Base-by-base conservation (phyloP, 148 eudicot genomes). In the Rhododendron ferrugineum region DNA sequence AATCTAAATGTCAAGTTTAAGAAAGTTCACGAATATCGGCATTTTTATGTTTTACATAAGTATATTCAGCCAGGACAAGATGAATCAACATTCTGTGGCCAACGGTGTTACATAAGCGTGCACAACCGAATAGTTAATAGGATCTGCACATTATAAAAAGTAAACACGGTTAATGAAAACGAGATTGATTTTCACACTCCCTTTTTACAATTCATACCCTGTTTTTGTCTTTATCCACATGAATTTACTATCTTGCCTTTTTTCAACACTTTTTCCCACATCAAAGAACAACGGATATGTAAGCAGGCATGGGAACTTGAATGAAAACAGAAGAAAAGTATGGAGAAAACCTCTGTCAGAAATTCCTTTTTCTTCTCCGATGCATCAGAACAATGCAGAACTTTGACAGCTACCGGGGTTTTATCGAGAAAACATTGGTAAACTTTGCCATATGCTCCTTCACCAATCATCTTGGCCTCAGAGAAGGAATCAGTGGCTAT, bases 361-460 rank as follows among this genome's bases (percentile, higher is more conserved):
- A 95, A 95, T 88, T 93, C 93, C 54, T 90, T 91, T 88, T 90
- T 93, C 91, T 93, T 94, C 80, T 93, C 95, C 36, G 89, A 84
- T 74, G 95, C 91, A 90, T 90, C 90, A 52, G 92, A 88, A 82
- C 76, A 40, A 40, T 40, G 92, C 88, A 93, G 93, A 86, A 92
- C 95, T 92, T 95, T 95, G 54, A 95, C 89, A 56, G 98, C 98
- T 47, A 94, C 98, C 3, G 92, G 88, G 22, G 92, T 94, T 82
- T 92, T 94, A 91, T 95, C 96, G 37, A 95, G 94, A 64, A 79
- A 86, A 75, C 98, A 92, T 89, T 60, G 88, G 78, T 94, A 95
- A 83, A 95, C 95, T 92, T 91, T 95, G 66, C 95, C 98, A 81
- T 93, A 95, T 6, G 92, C 88, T 32, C 98, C 98, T 88, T 94